Base-by-base conservation (phyloP, 1,284 basidiomycete species). In the Fomes fomentarius region DNA sequence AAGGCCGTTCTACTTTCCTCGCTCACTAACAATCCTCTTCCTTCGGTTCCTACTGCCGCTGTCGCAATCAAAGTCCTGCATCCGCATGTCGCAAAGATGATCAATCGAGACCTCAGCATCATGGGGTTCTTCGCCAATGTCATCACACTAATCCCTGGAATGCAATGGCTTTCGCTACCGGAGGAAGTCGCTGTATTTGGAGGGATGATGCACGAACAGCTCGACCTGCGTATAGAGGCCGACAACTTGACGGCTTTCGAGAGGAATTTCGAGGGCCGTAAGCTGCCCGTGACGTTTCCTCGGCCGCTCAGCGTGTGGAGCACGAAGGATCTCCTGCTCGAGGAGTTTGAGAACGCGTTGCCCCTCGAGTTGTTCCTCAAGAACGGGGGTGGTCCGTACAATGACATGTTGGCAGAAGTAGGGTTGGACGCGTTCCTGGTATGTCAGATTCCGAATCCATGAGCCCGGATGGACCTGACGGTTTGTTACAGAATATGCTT, bases 31-130 rank as follows among this genome's bases (percentile, higher is more conserved):
- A 78, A 86, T 47, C 82, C 83, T 12, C 82, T 82, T 8, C 83
- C 85, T 0, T 82, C 83, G 6, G 82, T 86, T 34, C 88, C 93
- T 14, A 88, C 89, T 0, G 86, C 91, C 12, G 81, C 88, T 2
- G 96, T 99, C 21, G 96, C 96, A 4, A 91, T 99, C 76, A 99
- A 99, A 73, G 84, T 99, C 26, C 82, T 98, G 9, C 96, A 99
- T 70, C 97, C 96, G 1, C 76, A 81, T 47, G 94, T 94, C 14
- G 75, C 78, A 25, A 89, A 93, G 66, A 89, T 82, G 35, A 98
- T 99, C 54, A 77, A 80, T 15, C 82, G 96, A 35, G 96, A 99
- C 74, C 84, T 99, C 49, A 81, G 88, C 50, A 98, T 99, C 74
- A 96, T 99, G 94, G 79, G 82, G 31, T 90, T 98, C 76, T 98